Evolutionary conservation across 441 rosid genomes (phyloP).

Genomic region (Pelargonium citronellum): DNA sequence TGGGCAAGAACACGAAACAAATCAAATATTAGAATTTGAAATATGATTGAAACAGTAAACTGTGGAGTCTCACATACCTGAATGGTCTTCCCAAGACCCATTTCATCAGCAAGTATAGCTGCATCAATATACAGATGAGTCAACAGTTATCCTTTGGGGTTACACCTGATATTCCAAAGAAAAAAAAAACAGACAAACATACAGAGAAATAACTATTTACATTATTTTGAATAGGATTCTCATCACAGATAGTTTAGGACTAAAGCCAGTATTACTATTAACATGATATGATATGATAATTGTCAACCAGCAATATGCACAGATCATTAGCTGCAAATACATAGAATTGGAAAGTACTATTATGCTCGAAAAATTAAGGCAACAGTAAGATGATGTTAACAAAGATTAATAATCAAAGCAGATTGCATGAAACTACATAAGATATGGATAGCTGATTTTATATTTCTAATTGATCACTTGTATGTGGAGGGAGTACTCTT

Average conservation of each 20-base stretch:
- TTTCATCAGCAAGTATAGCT: conserved; percentile 97
- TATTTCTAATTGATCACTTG: neutral
- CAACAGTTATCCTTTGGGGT: conserved; percentile 14
- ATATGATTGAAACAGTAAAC: neutral
- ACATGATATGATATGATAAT: no score
- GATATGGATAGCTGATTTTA: neutral
- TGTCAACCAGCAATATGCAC: no score
- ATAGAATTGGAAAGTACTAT: neutral
- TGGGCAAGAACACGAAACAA: conserved; percentile 19
- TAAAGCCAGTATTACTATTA: neutral
- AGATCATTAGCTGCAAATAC: neutral
- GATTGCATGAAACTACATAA: neutral
- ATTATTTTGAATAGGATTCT: neutral
- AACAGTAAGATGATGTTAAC: neutral
- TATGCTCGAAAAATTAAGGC: neutral
- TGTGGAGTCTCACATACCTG: conserved; percentile 47
- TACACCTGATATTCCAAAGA: conserved; percentile 4
- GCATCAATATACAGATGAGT: conserved; percentile 33
- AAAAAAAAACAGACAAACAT: neutral
- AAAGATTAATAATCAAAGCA: neutral
- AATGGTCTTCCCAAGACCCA: conserved; percentile 98
- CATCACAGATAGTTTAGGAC: neutral
- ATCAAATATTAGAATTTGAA: conserved; percentile 14
- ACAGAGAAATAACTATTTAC: neutral
- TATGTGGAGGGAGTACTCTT: neutral